Base-by-base conservation (phyloP, 2,329 filamentous ascomycete species). In the Colletotrichum karsti region DNA sequence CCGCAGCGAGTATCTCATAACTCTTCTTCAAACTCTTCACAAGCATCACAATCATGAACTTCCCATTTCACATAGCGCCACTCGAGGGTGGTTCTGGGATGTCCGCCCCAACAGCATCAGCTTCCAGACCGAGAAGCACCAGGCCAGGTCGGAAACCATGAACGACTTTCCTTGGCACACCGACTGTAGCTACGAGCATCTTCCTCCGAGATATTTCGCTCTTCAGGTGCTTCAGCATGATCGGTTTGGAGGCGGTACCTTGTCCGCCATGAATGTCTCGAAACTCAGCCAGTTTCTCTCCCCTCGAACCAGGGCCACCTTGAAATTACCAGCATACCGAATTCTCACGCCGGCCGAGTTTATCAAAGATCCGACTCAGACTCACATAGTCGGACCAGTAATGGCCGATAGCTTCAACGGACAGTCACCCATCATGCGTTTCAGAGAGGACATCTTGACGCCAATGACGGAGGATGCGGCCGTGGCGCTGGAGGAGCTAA, bases 31-130 rank as follows among this genome's bases (percentile, higher is more conserved):
- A 3, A 76, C 72, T 18, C 77, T 83, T 1, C 73, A 83, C 62
- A 46, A 69, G 5, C 12, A 75, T 9, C 75, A 79, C 24, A 73
- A 74, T 0, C 81, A 83, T 53, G 71, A 71, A 2, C 74, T 83
- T 1, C 81, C 81, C 3, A 81, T 82, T 18, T 67, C 76, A 0
- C 81, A 83, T 67, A 83, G 80, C 64, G 79, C 81, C 1, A 76
- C 72, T 0, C 75, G 76, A 4, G 81, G 81, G 4, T 83, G 81
- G 81, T 83, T 83, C 68, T 83, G 81, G 81, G 81, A 83, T 48
- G 75, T 83, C 3, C 77, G 77, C 1, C 81, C 79, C 3, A 75
- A 69, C 42, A 50, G 62, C 9, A 62, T 48, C 12, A 73, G 28
- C 24, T 77, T 76, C 53, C 77, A 81, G 46, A 73, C 74, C 39